A percentile compares a stretch with the other conserved stretches of the same genome.
phyloP scores from a whole-genome alignment of 2,329 filamentous ascomycete species.

The Apiospora kogelbergensis region DNA sequence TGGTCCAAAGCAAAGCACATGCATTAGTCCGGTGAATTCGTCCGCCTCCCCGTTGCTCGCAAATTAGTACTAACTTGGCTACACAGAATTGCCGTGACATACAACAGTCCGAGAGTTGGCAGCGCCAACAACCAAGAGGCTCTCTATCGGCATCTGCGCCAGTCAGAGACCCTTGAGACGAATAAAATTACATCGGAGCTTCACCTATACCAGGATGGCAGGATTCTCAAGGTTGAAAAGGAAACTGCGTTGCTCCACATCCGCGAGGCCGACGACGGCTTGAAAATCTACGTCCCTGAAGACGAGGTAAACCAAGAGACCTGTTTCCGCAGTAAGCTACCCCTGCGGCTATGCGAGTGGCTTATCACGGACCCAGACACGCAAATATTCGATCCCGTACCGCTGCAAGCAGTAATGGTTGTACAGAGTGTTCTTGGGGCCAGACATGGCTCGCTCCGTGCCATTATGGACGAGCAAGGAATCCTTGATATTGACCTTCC shows the following conservation, averaged over 20 bases:
- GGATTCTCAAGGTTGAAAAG: slow-evolving; percentile 17
- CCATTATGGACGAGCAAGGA: neutral
- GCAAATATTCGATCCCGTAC: neutral
- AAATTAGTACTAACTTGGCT: neutral
- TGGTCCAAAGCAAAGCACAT: slow-evolving; percentile 24
- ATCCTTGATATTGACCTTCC: neutral
- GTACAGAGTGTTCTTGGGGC: neutral
- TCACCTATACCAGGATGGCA: slow-evolving; percentile 27
- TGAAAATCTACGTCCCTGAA: slow-evolving; percentile 32
- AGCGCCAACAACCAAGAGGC: neutral
- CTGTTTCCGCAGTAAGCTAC: slow-evolving; percentile 29
- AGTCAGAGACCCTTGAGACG: slow-evolving; percentile 26
- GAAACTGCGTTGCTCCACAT: slow-evolving; percentile 19
- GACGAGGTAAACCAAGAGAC: slow-evolving; percentile 26
- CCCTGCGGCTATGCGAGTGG: slow-evolving; percentile 31
- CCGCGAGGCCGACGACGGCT: slow-evolving; percentile 9
- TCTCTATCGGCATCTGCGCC: neutral
- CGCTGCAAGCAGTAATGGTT: neutral
- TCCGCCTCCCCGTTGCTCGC: neutral
- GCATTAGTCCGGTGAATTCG: slow-evolving; percentile 31
- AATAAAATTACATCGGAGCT: slow-evolving; percentile 30
- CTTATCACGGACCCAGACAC: slow-evolving; percentile 29
- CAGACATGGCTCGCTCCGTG: neutral
- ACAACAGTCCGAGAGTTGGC: neutral
- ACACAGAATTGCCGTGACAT: neutral